phyloP scores from a whole-genome alignment of 495 filamentous ascomycete species.

The Neurospora terricola region DNA sequence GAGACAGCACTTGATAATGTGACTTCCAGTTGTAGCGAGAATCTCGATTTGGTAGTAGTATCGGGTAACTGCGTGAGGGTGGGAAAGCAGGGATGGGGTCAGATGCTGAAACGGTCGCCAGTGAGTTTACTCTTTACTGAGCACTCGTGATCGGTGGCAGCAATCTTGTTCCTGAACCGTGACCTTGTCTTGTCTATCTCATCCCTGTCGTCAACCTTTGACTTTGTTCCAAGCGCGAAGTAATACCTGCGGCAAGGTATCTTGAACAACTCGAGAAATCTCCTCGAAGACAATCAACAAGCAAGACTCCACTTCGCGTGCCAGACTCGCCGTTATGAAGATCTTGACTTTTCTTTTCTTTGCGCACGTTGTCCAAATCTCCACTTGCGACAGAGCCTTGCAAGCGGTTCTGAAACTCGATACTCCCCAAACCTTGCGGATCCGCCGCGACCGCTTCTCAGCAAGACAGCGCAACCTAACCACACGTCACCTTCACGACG shows the following conservation, averaged over 20 bases:
- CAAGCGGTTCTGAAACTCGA: background rate
- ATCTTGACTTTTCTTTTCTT: background rate
- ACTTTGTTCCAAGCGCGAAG: background rate
- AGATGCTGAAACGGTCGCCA: background rate
- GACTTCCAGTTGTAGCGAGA: background rate
- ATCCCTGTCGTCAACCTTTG: background rate
- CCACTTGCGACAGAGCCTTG: background rate
- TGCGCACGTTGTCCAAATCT: background rate
- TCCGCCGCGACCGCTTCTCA: background rate
- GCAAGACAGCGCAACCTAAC: background rate
- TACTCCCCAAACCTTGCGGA: background rate
- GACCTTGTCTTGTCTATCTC: background rate
- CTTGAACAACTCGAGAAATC: background rate
- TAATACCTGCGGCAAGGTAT: background rate
- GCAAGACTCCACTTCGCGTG: background rate
- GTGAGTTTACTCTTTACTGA: background rate
- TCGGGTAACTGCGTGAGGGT: background rate
- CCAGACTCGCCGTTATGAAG: background rate
- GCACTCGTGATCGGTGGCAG: background rate
- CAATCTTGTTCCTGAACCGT: background rate
- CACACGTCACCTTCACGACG: background rate
- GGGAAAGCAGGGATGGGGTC: background rate
- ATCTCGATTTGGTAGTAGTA: background rate
- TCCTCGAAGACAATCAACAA: background rate
- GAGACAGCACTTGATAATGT: background rate